Conservation (phyloP, 768 basidiomycete genomes). For the Harrya chromipes region DNA sequence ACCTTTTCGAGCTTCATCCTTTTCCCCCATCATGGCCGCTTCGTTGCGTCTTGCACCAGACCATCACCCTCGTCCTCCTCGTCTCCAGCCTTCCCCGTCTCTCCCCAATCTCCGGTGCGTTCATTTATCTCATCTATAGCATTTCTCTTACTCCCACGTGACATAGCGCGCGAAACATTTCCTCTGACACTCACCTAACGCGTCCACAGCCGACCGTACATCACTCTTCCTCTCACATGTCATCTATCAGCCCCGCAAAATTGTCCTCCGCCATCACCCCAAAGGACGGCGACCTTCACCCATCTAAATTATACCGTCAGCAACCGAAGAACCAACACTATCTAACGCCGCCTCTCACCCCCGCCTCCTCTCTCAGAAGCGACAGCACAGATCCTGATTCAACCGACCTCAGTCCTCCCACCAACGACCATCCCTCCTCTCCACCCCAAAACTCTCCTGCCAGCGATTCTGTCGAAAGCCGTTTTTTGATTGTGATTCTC, state of each 20-base stretch:
- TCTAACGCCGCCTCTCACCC: conserved; percentile 69
- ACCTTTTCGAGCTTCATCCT: conserved; percentile 31
- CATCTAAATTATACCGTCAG: conserved; percentile 17
- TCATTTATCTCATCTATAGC: background rate
- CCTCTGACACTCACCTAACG: conserved; percentile 30
- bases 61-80: conserved; percentile 37
- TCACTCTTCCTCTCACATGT: conserved; percentile 18
- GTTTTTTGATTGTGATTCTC: conserved; percentile 32
- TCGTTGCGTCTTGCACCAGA: conserved; percentile 24
- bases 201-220: conserved; percentile 21
- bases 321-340: conserved; percentile 35
- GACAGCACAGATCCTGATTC: conserved; percentile 35
- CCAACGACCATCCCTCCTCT: conserved; percentile 20
- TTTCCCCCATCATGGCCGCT: conserved; percentile 26
- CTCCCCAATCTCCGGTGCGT: conserved; percentile 66
- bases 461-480: conserved; percentile 23
- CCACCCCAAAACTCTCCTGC: conserved; percentile 4
- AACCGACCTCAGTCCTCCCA: conserved; percentile 24
- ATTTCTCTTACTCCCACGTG: conserved; percentile 17
- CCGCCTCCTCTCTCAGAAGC: conserved; percentile 52
- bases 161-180: conserved; percentile 22
- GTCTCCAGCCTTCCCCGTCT: conserved; percentile 63
- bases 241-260: conserved; percentile 13
- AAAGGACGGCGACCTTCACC: conserved; percentile 19
- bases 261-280: conserved; percentile 7